Evolutionary conservation across 805 yeast species (phyloP), one percentile per base, ranked within the genome.

Genomic region (Teunomyces lycoperdinae): DNA sequence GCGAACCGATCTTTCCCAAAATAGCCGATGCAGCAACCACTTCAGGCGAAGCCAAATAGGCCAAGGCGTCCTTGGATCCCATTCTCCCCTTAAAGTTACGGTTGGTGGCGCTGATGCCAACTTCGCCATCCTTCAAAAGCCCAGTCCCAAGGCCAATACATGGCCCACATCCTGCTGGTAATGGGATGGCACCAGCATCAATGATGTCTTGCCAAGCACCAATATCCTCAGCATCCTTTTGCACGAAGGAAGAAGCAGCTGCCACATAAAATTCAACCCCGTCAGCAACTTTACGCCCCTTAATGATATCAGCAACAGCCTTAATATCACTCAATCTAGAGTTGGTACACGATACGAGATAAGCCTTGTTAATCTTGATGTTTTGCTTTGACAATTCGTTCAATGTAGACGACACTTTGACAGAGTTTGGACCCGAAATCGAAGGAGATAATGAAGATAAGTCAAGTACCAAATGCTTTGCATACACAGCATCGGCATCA

Each of bases 91-190:
- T 94, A 80, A 94, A 94, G 72, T 94, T 94, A 75, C 99, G 84
- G 76, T 94, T 94, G 6, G 99, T 94, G 49, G 99, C 99, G 54
- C 96, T 88, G 60, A 94, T 94, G 55, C 99, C 99, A 50, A 94
- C 96, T 69, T 94, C 98, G 40, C 99, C 99, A 31, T 89, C 92
- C 69, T 94, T 84, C 56, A 94, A 75, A 54, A 94, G 74, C 43
- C 99, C 99, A 27, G 95, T 78, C 47, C 99, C 99, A 47, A 94
- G 76, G 32, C 99, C 99, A 63, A 94, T 94, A 75, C 99, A 94
- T 20, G 99, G 99, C 41, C 99, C 99, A 74, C 99, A 94, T 17
- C 99, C 99, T 11, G 99, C 96, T 16, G 98, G 98, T 58, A 94
- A 80, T 31, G 97, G 89, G 58, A 74, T 87, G 50, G 97, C 96